Base-by-base conservation (phyloP, 169 alveolate species). In the Eimeria necatrix region DNA sequence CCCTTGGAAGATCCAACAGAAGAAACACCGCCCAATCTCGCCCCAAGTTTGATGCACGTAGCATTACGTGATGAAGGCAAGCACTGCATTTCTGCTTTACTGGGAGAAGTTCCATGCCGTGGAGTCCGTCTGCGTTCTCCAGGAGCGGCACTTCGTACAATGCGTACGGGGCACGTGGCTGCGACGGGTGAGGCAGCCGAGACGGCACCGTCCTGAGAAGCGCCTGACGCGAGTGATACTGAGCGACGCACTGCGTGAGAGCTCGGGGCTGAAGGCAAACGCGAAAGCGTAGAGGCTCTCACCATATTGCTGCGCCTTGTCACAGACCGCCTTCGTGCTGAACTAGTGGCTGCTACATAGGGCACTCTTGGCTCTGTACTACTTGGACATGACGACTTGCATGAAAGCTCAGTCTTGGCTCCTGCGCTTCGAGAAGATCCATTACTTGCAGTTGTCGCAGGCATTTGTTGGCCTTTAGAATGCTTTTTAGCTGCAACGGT, bases 141-240 rank as follows among this genome's bases (percentile, higher is more conserved):
- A 26, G 74, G 4, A 9, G 56, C 26, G 22, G 90, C 32, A 81
- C 6, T 71, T 53, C 41, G 32, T 52, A 71, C 90, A 52, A 81
- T 10, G 51, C 73, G 74, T 51, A 24, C 24, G 74, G 73, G 90
- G 90, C 56, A 26, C 74, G 52, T 81, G 73, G 70, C 73, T 51
- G 51, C 59, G 53, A 22, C 24, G 26, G 22, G 41, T 49, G 8
- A 9, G 24, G 90, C 12, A 4, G 90, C 74, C 16, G 12, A 48
- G 73, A 14, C 90, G 56, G 90, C 24, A 64, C 4, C 86, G 48
- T 81, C 90, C 74, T 81, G 90, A 53, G 90, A 53, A 81, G 90
- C 90, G 32, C 49, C 90, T 22, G 71, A 71, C 41, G 90, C 9
- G 51, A 53, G 52, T 12, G 74, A 22, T 51, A 16, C 22, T 20